Base-by-base conservation (phyloP, 345 rosid genomes). In the Nephelium lappaceum region DNA sequence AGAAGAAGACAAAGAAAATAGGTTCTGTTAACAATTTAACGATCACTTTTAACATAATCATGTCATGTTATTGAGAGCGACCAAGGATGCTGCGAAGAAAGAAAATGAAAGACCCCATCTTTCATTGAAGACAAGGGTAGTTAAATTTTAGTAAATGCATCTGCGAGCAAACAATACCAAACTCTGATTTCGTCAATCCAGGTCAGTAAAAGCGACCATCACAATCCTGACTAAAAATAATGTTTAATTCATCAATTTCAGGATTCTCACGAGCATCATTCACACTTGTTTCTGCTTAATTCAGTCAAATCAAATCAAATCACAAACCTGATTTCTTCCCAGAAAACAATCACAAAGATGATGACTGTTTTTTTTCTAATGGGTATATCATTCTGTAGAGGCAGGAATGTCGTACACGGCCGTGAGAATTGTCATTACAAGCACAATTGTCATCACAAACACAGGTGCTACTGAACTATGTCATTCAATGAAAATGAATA, bases 321-420 rank as follows among this genome's bases (percentile, higher is more conserved):
- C 36, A 31, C 36, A 31, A 31, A 31, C 36, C n/a, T n/a, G n/a
- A n/a, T n/a, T n/a, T n/a, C n/a, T n/a, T n/a, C n/a, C n/a, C n/a
- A n/a, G n/a, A n/a, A 31, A 31, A 31, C 36, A 31, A 31, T 2
- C 36, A 31, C 36, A 31, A 31, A 31, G 3, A 31, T 31, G 36
- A 31, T 31, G 36, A 31, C 36, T 31, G 36, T 31, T 14, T 5
- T 14, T 14, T 69, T 70, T 70, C 31, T 23, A 14, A 70, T 10
- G 7, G 12, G 8, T 23, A 24, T 21, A 69, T 23, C 58, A 25
- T 0, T 23, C 12, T 24, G 39, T 15, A 38, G 36, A 31, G 71
- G 38, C 51, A 36, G 31, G 67, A 70, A 61, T 36, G 74, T 76
- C 80, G 66, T 66, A 66, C 70, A 76, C 73, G 83, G 69, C 69